Base-by-base conservation (phyloP, 2,329 filamentous ascomycete genomes). In the Neopestalotiopsis sp. region DNA sequence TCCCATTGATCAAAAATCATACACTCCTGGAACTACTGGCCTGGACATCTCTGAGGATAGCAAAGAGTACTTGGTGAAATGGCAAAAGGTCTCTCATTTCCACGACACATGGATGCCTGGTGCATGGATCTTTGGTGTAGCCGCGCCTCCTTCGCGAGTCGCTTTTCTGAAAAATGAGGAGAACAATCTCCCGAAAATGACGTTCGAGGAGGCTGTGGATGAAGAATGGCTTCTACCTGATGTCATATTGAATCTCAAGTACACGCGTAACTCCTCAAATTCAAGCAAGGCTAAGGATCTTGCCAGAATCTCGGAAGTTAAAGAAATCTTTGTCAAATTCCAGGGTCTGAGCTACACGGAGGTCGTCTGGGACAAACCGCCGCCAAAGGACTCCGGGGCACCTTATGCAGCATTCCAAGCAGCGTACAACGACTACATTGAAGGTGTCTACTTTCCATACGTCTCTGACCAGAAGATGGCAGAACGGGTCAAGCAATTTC, bases 31-130 rank as follows among this genome's bases (percentile, higher is more conserved):
- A 1, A 83, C 86, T 66, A 81, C 83, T 1, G 85, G 86, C 62
- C 81, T 89, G 34, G 81, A 88, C 66, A 81, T 93, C n/a, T 79
- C 82, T 12, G 92, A 96, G 75, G 92, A 94, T 67, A 86, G 92
- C n/a, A 95, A 95, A 72, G 94, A 98, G 73, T 99, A 98, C 76
- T 87, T 99, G 2, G 83, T 99, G 74, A 97, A 96, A 77, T 98
- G 95, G 94, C 90, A 92, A 59, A 85, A 86, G 0, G 86, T 89
- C 68, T 97, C 95, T 0, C 97, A 98, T 76, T 92, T 91, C 71
- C 91, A 93, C 72, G 94, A 93, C 66, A 86, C 85, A 6, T 99
- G 97, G 96, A 92, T 94, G 86, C 90, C 94, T 10, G 96, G 95
- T 13, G 87, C 92, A 17, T 99, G 96, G 96, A 87, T 97, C 0